Percentiles rank a stretch among this genome's conserved stretches.
Evolutionary conservation across 345 rosid species (phyloP).

Genomic region (Triadica sebifera): DNA sequence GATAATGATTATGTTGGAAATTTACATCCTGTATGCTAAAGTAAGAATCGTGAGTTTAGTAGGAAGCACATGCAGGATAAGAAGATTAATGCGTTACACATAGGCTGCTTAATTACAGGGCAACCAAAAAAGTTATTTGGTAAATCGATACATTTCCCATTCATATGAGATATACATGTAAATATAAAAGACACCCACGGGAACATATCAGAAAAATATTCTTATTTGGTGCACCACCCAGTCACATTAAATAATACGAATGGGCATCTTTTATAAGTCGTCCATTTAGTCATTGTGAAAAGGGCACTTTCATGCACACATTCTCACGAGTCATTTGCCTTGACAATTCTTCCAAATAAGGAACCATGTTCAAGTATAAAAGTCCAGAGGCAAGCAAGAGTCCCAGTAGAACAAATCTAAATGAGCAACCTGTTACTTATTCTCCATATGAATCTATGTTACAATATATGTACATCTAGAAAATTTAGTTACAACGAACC

Average conservation of each 20-base stretch:
- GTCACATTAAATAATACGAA: too few species aligned
- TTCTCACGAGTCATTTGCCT: not conserved
- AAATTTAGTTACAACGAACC: constrained; percentile 1
- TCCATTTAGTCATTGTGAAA: not conserved
- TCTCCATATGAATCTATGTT: not conserved
- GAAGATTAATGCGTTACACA: constrained; percentile 11
- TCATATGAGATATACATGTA: too few species aligned
- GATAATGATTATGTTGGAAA: not conserved
- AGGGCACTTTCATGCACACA: not conserved
- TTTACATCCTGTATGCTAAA: not conserved
- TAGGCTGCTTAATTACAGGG: not conserved
- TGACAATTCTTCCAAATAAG: too few species aligned
- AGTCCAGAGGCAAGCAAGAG: too few species aligned
- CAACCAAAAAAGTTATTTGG: too few species aligned
- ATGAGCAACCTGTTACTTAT: not conserved
- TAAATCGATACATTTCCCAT: too few species aligned
- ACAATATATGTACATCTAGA: not conserved
- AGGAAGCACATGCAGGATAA: constrained; percentile 5
- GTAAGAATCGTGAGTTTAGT: not conserved
- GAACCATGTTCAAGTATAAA: not conserved
- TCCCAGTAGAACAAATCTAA: not conserved
- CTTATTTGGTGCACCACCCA: too few species aligned
- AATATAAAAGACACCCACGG: too few species aligned
- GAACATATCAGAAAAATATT: too few species aligned
- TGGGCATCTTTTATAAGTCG: not conserved